Base-by-base conservation (phyloP, 106 monocot genomes). In the Allium sativum region DNA sequence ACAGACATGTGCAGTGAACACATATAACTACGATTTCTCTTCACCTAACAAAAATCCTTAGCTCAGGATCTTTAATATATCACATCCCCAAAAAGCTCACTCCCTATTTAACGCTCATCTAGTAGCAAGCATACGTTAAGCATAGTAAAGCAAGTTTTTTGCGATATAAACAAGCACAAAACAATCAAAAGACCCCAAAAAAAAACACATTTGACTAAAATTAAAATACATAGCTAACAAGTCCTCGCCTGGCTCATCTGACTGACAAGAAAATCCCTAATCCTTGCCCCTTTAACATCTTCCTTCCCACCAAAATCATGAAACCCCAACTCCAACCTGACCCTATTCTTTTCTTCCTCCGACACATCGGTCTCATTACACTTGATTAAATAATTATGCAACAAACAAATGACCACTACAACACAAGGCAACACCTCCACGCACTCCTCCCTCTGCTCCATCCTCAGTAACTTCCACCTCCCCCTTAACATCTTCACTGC, bases 321-420 rank as follows among this genome's bases (percentile, higher is more conserved):
- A n/a, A 42, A 15, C 48, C 21, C 64, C 31, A 8, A 0, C 19
- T 47, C 62, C 18, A 6, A 8, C 61, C 61, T 12, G 44, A 47
- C 13, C 45, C 41, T 50, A 22, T 68, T 42, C n/a, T 9, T 56
- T 40, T 59, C 62, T n/a, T 43, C 64, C 31, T 57, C 56, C 31
- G 68, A 73, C 31, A 61, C 55, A 65, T 80, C 41, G 0, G 75
- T 69, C 48, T 94, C 93, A 8, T 86, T 70, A 41, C 84, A 83
- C 61, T 75, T 84, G n/a, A 84, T 62, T 46, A 87, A 64, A 63
- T 74, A 95, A 65, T 95, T 95, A 42, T 95, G 95, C 45, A 95
- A 81, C 81, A 95, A 72, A 53, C 81, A 87, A 48, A 77, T 18
- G 0, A 71, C 72, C 0, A 82, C 67, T 17, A 86, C 63, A 16